Base-by-base conservation (phyloP, 2,329 filamentous ascomycete genomes). In the Periconia digitata region DNA sequence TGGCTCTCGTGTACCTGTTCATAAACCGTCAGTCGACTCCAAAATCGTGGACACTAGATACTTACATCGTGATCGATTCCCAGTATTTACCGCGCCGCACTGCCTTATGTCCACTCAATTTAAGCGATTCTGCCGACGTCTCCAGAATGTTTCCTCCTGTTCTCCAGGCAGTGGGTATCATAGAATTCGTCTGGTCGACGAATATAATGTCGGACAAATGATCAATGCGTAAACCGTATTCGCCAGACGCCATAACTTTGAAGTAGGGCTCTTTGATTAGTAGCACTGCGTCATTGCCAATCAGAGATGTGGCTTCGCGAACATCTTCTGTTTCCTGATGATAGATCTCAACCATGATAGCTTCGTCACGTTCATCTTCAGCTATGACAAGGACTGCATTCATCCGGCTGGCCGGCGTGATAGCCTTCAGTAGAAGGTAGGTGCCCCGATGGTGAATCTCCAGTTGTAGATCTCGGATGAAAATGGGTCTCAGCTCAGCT, bases 181-280 rank as follows among this genome's bases (percentile, higher is more conserved):
- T 68, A n/a, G 63, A 43, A 35, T 80, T 72, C 16, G 55, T 39
- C 0, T 53, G 43, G 0, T 64, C 44, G 2, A 81, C 48, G 49
- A 67, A 70, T 3, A 74, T 50, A 16, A 83, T 53, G 47, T 84
- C 80, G 15, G 73, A 75, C 15, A 77, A 55, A 56, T 84, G 80
- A 47, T 84, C 80, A 6, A 82, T 76, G 6, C 79, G 72, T 20
- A 84, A 27, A 0, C 64, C 69, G 57, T 77, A 79, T 0, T 63
- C 40, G 2, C 74, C 74, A 22, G 74, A 60, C 0, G 58, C 60
- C 20, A 68, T 67, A 0, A 58, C 23, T 51, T 76, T 79, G 54
- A 82, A 73, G 54, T 75, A 83, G 0, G 80, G 79, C 47, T 83
- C 80, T 51, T 82, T 83, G n/a, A 83, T 27, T 22, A 81, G 51